These are phyloP conservation scores for Artemisia argyi DNA, from an alignment of 129 eudicot species.

Conservation along the genomic window DNA sequence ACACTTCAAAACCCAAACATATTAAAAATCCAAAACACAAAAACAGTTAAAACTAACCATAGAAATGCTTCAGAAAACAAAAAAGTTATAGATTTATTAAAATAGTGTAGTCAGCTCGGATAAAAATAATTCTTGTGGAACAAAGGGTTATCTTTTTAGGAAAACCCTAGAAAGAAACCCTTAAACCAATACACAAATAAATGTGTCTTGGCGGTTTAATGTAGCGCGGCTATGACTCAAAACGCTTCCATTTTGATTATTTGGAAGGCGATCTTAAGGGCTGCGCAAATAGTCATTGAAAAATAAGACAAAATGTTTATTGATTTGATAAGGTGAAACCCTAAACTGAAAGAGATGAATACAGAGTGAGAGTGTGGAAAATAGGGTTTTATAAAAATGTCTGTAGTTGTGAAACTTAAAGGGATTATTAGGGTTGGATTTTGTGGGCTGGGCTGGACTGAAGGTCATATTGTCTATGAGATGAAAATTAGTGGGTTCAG, in stretches of 20 bases:
- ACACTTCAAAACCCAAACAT: conserved; percentile 20
- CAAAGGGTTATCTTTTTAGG: conserved; percentile 40
- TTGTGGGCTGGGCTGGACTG: no score
- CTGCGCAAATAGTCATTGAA: conserved; percentile 41
- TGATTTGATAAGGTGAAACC: neutral
- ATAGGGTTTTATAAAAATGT: no score
- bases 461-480: no score
- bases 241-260: conserved; percentile 79
- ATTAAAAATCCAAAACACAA: conserved; percentile 10
- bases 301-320: neutral
- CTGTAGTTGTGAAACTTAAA: no score
- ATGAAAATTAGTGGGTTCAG: no score
- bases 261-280: conserved; percentile 98
- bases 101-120: conserved; percentile 18
- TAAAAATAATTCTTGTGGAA: neutral
- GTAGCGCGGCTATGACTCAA: conserved; percentile 97
- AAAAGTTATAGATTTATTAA: neutral
- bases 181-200: conserved; percentile 17
- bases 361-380: no score
- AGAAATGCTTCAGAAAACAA: neutral
- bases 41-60: neutral
- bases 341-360: no score
- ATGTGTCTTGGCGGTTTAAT: conserved; percentile 28
- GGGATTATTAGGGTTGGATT: no score
- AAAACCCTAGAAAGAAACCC: conserved; percentile 64